Conservation (phyloP, 2,329 filamentous ascomycete genomes). For the Penicillium sp. region DNA sequence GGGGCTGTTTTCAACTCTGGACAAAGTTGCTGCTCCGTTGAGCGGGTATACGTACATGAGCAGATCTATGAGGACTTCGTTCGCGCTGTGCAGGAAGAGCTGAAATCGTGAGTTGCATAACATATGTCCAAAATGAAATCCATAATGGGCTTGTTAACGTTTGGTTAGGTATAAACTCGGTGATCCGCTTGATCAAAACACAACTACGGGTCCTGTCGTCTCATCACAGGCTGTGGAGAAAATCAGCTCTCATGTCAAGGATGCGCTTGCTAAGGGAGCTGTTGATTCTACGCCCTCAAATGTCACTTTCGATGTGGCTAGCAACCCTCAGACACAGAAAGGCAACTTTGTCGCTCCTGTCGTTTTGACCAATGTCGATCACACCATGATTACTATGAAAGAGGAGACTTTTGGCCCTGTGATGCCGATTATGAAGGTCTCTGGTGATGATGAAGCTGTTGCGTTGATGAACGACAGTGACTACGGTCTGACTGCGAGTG, state of each 20-base stretch:
- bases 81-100: slow-evolving; percentile 69
- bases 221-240: slow-evolving; percentile 70
- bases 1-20: slow-evolving; percentile 91
- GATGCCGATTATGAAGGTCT: slow-evolving; percentile 81
- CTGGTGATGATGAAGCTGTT: slow-evolving; percentile 72
- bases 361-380: slow-evolving; percentile 70
- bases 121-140: not conserved
- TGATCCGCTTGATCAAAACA: slow-evolving; percentile 69
- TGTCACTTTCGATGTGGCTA: slow-evolving; percentile 59
- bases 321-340: slow-evolving; percentile 48
- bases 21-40: slow-evolving; percentile 87
- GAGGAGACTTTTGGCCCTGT: slow-evolving; percentile 93
- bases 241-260: slow-evolving; percentile 73
- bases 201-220: slow-evolving; percentile 79
- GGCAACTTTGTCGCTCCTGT: slow-evolving; percentile 84
- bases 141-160: not conserved
- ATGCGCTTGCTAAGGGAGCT: slow-evolving; percentile 77
- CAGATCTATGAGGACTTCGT: slow-evolving; percentile 81
- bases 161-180: slow-evolving; percentile 47
- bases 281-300: slow-evolving; percentile 75
- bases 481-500: slow-evolving; percentile 84
- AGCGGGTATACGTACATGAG: slow-evolving; percentile 82
- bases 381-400: slow-evolving; percentile 80
- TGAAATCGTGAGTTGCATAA: slow-evolving; percentile 52
- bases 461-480: slow-evolving; percentile 86